Evolutionary conservation across 148 eudicot genomes (phyloP).

Genomic region (Arbutus unedo): DNA sequence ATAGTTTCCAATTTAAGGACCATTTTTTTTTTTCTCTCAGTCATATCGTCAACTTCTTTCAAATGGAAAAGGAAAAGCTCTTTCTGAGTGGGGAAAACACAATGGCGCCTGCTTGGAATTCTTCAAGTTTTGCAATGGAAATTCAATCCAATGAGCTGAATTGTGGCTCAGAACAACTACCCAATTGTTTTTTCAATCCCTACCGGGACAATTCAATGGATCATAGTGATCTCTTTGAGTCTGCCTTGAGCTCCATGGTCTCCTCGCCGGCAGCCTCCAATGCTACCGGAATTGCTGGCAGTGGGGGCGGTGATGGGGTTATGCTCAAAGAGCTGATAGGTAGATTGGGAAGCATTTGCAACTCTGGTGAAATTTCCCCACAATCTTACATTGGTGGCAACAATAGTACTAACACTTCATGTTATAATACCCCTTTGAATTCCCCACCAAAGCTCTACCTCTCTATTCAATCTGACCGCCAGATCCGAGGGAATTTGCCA

Average conservation of each 20-base stretch:
- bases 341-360: conserved; percentile 72
- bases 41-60: background rate
- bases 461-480: conserved; percentile 30
- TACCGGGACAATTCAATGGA: conserved; percentile 56
- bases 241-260: conserved; percentile 59
- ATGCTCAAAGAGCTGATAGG: conserved; percentile 76
- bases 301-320: conserved; percentile 35
- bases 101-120: background rate
- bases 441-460: conserved; percentile 69
- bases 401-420: conserved; percentile 50
- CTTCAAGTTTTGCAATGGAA: conserved; percentile 10
- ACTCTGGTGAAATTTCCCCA: conserved; percentile 37
- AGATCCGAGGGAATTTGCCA: conserved; percentile 23
- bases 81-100: background rate
- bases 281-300: conserved; percentile 19
- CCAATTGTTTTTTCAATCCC: conserved; percentile 40
- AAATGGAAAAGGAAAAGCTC: background rate
- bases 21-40: too few relatives aligned
- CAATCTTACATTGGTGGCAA: conserved; percentile 26
- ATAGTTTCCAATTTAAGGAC: too few relatives aligned
- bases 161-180: conserved; percentile 28
- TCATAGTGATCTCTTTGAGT: conserved; percentile 74
- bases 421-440: conserved; percentile 71
- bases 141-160: conserved; percentile 29
- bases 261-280: conserved; percentile 58